phyloP scores from a whole-genome alignment of 169 alveolate species.

The Plasmodium gonderi region DNA sequence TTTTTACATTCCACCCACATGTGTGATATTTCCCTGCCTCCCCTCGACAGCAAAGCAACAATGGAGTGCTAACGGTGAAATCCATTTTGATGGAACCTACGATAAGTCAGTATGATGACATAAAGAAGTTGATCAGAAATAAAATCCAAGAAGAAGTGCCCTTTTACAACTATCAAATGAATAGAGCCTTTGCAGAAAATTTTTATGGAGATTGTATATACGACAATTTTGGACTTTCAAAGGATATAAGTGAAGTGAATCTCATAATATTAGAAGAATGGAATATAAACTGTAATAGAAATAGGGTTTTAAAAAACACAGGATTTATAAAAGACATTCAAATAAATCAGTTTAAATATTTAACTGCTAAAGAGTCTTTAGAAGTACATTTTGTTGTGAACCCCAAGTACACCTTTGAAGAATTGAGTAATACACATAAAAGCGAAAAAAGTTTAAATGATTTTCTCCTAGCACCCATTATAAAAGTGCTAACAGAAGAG shows the following conservation, averaged over 20 bases:
- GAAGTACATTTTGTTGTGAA: conserved; percentile 68
- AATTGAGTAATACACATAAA: conserved; percentile 28
- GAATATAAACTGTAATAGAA: conserved; percentile 75
- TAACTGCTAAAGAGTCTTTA: conserved; percentile 74
- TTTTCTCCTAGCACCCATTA: conserved; percentile 41
- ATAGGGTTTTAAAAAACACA: conserved; percentile 31
- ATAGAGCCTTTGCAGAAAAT: conserved; percentile 81
- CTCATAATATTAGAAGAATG: conserved; percentile 68
- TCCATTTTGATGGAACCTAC: conserved; percentile 53
- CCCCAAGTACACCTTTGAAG: conserved; percentile 60
- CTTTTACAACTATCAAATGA: conserved; percentile 68
- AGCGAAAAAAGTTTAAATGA: conserved; percentile 12
- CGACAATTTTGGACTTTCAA: conserved; percentile 79
- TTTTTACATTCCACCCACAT: neutral
- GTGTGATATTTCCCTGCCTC: neutral
- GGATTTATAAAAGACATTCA: conserved; percentile 59
- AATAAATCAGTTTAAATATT: conserved; percentile 58
- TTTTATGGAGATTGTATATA: conserved; percentile 84
- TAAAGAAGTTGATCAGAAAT: conserved; percentile 71
- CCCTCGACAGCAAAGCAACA: conserved; percentile 22
- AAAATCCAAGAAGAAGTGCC: conserved; percentile 50
- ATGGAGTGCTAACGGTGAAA: conserved; percentile 42
- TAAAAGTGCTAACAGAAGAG: conserved; percentile 55
- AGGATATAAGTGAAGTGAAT: conserved; percentile 73
- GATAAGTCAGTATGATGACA: conserved; percentile 77